Conservation (phyloP, 257 asterid genomes). For the Craterostigma plantagineum region DNA sequence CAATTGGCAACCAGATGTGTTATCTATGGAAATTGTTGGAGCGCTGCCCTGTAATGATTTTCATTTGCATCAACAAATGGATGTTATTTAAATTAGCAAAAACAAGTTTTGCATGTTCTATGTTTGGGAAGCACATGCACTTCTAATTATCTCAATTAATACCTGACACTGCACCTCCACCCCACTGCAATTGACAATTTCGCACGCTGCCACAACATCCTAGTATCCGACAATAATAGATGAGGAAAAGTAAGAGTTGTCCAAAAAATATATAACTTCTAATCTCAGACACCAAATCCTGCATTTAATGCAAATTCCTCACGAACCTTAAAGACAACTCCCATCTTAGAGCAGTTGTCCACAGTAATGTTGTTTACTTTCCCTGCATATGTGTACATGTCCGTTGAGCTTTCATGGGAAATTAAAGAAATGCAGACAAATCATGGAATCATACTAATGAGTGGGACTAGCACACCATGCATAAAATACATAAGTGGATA, state of each 20-base stretch:
- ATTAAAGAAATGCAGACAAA: neutral
- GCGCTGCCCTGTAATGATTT: slow-evolving; percentile 51
- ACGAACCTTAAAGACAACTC: slow-evolving; percentile 80
- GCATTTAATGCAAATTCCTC: slow-evolving; percentile 5
- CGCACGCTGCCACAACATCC: slow-evolving; percentile 99
- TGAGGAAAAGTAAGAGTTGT: slow-evolving; percentile 10
- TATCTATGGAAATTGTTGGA: slow-evolving; percentile 88
- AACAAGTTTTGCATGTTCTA: too few species aligned
- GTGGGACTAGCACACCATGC: neutral
- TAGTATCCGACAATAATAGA: slow-evolving; percentile 17
- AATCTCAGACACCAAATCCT: too few species aligned
- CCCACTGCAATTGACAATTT: slow-evolving; percentile 73
- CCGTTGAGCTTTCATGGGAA: neutral
- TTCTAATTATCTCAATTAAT: neutral
- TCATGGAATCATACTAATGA: neutral
- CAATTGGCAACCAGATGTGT: slow-evolving; percentile 86
- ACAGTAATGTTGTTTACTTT: slow-evolving; percentile 94
- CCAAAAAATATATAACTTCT: slow-evolving; percentile 5
- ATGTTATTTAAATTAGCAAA: too few species aligned
- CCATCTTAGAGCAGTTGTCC: slow-evolving; percentile 96
- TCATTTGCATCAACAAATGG: neutral
- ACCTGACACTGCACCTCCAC: slow-evolving; percentile 98
- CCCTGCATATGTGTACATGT: slow-evolving; percentile 25
- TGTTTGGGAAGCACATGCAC: too few species aligned
- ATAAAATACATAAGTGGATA: neutral